These are phyloP conservation scores for Nitzschia sp. DNA, from an alignment of 108 stramenopile species.

Conservation along the genomic window DNA sequence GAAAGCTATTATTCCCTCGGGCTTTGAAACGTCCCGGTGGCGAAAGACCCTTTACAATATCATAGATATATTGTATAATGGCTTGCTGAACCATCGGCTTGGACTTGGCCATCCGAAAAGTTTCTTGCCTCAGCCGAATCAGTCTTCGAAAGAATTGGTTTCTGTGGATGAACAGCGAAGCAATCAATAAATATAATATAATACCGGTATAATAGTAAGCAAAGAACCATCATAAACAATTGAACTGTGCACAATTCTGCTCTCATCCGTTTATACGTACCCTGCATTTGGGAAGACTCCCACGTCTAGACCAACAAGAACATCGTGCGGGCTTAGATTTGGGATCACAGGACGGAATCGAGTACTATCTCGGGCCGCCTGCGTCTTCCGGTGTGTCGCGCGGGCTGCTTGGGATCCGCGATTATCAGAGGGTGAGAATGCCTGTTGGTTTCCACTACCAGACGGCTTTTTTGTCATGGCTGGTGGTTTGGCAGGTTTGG, in stretches of 20 bases:
- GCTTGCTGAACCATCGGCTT: not conserved
- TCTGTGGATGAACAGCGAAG: not conserved
- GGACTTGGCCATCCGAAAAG: not conserved
- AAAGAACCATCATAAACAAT: no score
- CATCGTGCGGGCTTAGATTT: not conserved
- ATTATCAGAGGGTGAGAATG: not conserved
- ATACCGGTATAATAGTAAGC: not conserved
- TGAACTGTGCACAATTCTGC: no score
- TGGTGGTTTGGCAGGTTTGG: not conserved
- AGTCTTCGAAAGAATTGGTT: slow-evolving; percentile 12
- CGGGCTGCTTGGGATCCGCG: not conserved
- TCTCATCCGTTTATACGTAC: no score
- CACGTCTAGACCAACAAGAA: not conserved
- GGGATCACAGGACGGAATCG: not conserved
- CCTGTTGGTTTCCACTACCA: not conserved
- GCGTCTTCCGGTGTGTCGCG: not conserved
- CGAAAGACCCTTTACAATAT: slow-evolving; percentile 8
- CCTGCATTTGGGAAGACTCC: not conserved
- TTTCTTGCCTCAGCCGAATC: slow-evolving; percentile 1
- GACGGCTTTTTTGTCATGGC: not conserved
- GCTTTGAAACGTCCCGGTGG: slow-evolving; percentile 12
- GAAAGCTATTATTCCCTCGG: not conserved
- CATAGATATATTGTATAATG: not conserved
- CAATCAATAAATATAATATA: not conserved
- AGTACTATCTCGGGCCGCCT: not conserved